Evolutionary conservation across 2,329 filamentous ascomycete genomes (phyloP).

Genomic region (Pseudogymnoascus sp.): DNA sequence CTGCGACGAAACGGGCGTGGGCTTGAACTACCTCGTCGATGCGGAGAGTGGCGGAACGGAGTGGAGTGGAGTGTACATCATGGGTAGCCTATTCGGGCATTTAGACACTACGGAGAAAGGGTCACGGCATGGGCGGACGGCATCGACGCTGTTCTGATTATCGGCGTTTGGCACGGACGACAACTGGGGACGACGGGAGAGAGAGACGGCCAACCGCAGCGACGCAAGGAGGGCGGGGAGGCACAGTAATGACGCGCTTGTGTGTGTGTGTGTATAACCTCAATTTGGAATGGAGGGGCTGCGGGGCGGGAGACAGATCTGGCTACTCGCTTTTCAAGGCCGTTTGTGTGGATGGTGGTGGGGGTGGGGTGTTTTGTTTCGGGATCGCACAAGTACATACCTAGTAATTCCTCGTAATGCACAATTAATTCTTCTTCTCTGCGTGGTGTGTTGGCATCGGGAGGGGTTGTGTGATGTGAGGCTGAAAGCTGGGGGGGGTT

Average conservation of each 20-base stretch:
- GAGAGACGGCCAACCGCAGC: background rate
- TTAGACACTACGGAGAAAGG: background rate
- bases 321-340: background rate
- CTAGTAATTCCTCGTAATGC: conserved; percentile 8
- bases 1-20: background rate
- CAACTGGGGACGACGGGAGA: background rate
- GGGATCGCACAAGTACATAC: background rate
- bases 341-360: background rate
- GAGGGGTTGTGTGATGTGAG: background rate
- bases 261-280: background rate
- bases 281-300: background rate
- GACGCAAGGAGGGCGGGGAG: background rate
- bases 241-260: background rate
- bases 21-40: background rate
- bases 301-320: background rate
- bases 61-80: conserved; percentile 1
- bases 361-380: background rate
- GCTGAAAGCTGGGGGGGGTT: too few species aligned
- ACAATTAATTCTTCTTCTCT: conserved; percentile 4
- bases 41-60: background rate
- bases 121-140: conserved; percentile 2
- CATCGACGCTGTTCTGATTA: conserved; percentile 1
- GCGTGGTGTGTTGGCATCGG: background rate
- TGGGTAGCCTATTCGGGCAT: background rate
- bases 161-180: background rate